phyloP scores from a whole-genome alignment of 768 basidiomycete species.

The Boletus vinaceobasis region DNA sequence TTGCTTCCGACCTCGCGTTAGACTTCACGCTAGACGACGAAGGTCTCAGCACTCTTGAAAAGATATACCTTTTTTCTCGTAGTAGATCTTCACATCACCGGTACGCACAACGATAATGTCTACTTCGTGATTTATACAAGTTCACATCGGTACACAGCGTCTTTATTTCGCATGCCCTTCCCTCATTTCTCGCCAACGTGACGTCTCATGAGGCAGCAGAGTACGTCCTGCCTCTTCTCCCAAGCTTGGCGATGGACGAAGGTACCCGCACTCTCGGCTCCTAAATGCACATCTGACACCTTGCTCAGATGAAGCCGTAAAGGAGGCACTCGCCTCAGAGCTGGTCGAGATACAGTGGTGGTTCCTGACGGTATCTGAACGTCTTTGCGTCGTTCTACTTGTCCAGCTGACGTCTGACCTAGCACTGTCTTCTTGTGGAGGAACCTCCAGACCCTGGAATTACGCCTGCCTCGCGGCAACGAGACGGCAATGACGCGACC shows the following conservation, averaged over 20 bases:
- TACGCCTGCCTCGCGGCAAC: conserved; percentile 11
- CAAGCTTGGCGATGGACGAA: conserved; percentile 79
- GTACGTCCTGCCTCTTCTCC: conserved; percentile 90
- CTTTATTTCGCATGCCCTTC: conserved; percentile 82
- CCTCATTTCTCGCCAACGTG: conserved; percentile 72
- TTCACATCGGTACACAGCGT: conserved; percentile 46
- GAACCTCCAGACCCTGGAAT: conserved; percentile 31
- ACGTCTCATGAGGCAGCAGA: conserved; percentile 86
- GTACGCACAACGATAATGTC: conserved; percentile 23
- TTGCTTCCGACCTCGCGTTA: conserved; percentile 28
- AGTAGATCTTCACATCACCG: conserved; percentile 66
- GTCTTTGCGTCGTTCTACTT: background rate
- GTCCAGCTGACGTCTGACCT: conserved; percentile 7
- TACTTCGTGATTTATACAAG: background rate
- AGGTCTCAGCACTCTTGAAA: conserved; percentile 78
- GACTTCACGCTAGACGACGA: conserved; percentile 68
- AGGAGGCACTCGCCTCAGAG: conserved; percentile 80
- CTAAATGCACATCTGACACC: conserved; percentile 4
- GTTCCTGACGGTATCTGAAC: conserved; percentile 65
- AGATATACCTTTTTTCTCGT: conserved; percentile 85
- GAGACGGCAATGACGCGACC: conserved; percentile 26
- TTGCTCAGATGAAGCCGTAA: conserved; percentile 73
- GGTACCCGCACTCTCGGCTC: conserved; percentile 41
- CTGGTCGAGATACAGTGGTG: conserved; percentile 87
- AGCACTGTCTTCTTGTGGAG: conserved; percentile 69